Conservation (phyloP, 2,329 filamentous ascomycete species). For the Xylaria sp. region DNA sequence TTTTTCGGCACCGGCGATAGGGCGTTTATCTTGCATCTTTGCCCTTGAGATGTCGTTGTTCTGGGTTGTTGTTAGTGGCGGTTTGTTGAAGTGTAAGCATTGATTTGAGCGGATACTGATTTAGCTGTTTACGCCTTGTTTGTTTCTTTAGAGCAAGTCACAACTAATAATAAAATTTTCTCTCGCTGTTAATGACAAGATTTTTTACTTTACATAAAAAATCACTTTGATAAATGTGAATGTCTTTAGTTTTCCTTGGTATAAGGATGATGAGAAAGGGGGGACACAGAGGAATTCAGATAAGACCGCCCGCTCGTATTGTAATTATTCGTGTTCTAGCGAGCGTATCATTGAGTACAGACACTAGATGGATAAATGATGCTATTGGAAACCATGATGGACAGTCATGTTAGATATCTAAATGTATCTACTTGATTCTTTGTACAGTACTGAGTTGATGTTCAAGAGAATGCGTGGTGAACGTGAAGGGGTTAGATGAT, state of each 20-base stretch:
- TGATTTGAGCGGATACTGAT: no score
- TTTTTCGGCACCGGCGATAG: not conserved
- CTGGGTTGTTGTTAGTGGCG: no score
- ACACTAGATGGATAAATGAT: not conserved
- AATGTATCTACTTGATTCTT: not conserved
- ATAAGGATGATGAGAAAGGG: no score
- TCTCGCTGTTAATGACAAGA: no score
- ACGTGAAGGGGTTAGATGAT: constrained; percentile 4
- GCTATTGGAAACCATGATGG: not conserved
- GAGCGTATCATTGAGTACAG: not conserved
- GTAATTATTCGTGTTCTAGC: not conserved
- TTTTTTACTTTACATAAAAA: not conserved
- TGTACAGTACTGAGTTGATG: not conserved
- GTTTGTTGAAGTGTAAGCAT: no score
- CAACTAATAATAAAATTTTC: no score
- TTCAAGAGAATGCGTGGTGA: not conserved
- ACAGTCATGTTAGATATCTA: not conserved
- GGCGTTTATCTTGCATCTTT: not conserved
- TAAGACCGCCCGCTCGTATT: not conserved
- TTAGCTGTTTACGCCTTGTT: no score
- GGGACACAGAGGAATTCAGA: not conserved
- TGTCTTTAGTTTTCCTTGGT: no score
- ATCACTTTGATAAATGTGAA: no score
- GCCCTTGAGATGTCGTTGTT: no score
- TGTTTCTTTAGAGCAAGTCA: no score